Percentiles rank a stretch among this genome's conserved stretches.
Evolutionary conservation across 2,329 filamentous ascomycete species (phyloP).

Genomic region (Thermothelomyces thermophilus): DNA sequence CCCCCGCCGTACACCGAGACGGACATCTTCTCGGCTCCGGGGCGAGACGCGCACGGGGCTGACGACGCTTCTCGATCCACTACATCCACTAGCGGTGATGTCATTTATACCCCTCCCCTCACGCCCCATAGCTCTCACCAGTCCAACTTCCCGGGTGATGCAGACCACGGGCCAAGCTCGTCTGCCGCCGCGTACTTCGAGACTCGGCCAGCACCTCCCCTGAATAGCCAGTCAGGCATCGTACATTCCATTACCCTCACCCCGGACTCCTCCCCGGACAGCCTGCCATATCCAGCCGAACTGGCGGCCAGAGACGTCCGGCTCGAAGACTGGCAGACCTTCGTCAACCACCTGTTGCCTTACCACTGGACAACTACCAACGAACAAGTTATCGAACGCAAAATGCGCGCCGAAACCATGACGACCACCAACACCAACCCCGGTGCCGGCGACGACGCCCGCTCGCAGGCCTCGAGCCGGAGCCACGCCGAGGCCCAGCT

Average conservation of each 20-base stretch:
- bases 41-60: constrained; percentile 20
- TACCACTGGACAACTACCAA: constrained; percentile 40
- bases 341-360: constrained; percentile 51
- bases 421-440: constrained; percentile 3
- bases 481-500: constrained; percentile 38
- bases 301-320: constrained; percentile 40
- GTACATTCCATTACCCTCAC: constrained; percentile 32
- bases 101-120: constrained; percentile 47
- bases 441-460: constrained; percentile 16
- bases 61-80: constrained; percentile 30
- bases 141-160: constrained; percentile 25
- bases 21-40: constrained; percentile 45
- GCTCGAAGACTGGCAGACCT: constrained; percentile 52
- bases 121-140: constrained; percentile 36
- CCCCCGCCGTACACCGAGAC: constrained; percentile 54
- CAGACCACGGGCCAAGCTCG: constrained; percentile 27
- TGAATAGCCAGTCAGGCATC: constrained; percentile 8
- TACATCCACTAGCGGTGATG: constrained; percentile 36
- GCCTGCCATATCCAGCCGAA: constrained; percentile 38
- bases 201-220: constrained; percentile 33
- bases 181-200: constrained; percentile 43
- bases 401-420: constrained; percentile 38
- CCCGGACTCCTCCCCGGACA: constrained; percentile 33
- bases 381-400: constrained; percentile 43
- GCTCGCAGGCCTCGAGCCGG: constrained; percentile 25